Evolutionary conservation across 306 rosid genomes (phyloP), one percentile per base, ranked within the genome.

Genomic region (Prinsepia uniflora): DNA sequence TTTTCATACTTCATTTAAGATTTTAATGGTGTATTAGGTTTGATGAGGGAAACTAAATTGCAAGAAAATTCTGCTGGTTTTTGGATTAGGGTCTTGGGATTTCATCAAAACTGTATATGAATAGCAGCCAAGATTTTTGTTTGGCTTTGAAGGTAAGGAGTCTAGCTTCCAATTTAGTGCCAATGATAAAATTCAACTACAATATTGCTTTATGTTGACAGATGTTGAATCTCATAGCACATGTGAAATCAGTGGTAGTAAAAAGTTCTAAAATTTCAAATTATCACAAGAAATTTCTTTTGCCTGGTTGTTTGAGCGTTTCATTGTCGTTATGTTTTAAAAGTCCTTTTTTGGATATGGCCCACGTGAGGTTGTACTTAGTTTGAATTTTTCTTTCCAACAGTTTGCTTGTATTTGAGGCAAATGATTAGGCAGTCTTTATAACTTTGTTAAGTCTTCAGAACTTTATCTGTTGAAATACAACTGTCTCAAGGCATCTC

Each of bases 141-240:
- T n/a, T 92, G 72, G 98, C 89, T 83, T 76, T 92, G 83, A 92
- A 92, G 98, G 98, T 89, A 81, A 79, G 77, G 77, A 72, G 70
- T 68, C 73, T 72, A 19, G 77, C 79, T n/a, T n/a, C n/a, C n/a
- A n/a, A n/a, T n/a, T n/a, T n/a, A n/a, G n/a, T 47, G 80, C 50
- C 24, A 24, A n/a, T 70, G 43, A 36, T 34, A 14, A 36, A 36
- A 30, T 24, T 30, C 8, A 10, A 60, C 5, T 7, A 12, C 65
- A 7, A 30, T n/a, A n/a, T n/a, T n/a, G n/a, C n/a, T n/a, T n/a
- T n/a, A n/a, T n/a, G n/a, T n/a, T n/a, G n/a, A n/a, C n/a, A n/a
- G n/a, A n/a, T n/a, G n/a, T n/a, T n/a, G n/a, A n/a, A n/a, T n/a
- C n/a, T n/a, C n/a, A n/a, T n/a, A n/a, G n/a, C n/a, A n/a, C n/a